phyloP scores from a whole-genome alignment of 495 filamentous ascomycete genomes.

The Tuber melanosporum region DNA sequence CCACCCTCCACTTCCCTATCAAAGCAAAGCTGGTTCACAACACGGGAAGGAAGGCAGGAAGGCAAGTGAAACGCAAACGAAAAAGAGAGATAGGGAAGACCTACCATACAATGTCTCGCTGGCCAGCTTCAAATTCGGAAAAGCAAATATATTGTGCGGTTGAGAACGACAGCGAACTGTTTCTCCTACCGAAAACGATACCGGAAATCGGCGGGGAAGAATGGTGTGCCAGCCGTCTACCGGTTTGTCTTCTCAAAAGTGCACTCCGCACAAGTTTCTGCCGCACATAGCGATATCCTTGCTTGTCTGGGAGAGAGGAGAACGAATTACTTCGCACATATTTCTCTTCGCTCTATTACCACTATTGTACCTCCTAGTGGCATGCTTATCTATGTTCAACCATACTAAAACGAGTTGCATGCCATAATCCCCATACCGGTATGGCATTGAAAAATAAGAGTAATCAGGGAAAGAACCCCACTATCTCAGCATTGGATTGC shows the following conservation, averaged over 20 bases:
- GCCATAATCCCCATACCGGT: background rate
- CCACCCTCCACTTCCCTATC: background rate
- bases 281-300: background rate
- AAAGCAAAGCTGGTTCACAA: background rate
- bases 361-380: background rate
- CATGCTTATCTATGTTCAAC: background rate
- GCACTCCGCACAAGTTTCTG: background rate
- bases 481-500: background rate
- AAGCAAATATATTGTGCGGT: background rate
- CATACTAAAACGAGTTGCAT: background rate
- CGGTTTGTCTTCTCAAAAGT: background rate
- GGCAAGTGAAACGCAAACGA: background rate
- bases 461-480: background rate
- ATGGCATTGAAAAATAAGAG: background rate
- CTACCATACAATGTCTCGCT: background rate
- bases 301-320: background rate
- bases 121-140: background rate
- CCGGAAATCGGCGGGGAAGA: background rate
- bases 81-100: background rate
- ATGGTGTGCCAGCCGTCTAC: background rate
- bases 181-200: background rate
- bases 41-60: background rate
- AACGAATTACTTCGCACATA: background rate
- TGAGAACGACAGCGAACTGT: background rate
- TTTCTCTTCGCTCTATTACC: background rate